phyloP scores from a whole-genome alignment of 129 eudicot species.

The Deinandra increscens region DNA sequence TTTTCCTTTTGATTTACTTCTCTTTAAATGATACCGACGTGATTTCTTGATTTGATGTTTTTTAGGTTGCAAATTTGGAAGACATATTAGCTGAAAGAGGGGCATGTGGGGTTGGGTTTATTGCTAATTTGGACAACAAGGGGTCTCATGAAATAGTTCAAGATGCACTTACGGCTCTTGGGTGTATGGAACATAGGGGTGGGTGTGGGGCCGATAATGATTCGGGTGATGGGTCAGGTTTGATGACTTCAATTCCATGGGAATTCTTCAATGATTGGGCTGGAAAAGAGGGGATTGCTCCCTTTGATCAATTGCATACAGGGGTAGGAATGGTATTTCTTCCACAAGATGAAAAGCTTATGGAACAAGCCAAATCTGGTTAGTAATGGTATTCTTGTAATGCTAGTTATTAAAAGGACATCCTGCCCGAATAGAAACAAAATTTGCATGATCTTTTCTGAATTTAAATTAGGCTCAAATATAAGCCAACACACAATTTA shows the following conservation, averaged over 20 bases:
- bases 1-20: background rate
- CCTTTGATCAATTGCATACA: constrained; percentile 79
- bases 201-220: constrained; percentile 99
- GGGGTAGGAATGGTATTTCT: constrained; percentile 98
- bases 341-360: constrained; percentile 64
- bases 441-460: background rate
- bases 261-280: constrained; percentile 88
- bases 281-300: constrained; percentile 60
- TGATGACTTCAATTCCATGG: constrained; percentile 98
- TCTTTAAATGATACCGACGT: background rate
- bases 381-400: constrained; percentile 16
- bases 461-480: background rate
- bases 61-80: constrained; percentile 85
- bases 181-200: constrained; percentile 99
- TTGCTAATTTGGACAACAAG: constrained; percentile 93
- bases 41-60: constrained; percentile 9
- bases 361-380: constrained; percentile 82
- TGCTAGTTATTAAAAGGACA: background rate
- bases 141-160: constrained; percentile 77
- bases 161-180: constrained; percentile 98
- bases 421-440: background rate
- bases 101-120: constrained; percentile 97
- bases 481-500: background rate
- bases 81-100: constrained; percentile 93
- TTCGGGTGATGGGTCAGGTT: constrained; percentile 97